Percentiles rank a stretch among this genome's conserved stretches.
Evolutionary conservation across 2,329 filamentous ascomycete species (phyloP).

Genomic region (Beauveria varroae): DNA sequence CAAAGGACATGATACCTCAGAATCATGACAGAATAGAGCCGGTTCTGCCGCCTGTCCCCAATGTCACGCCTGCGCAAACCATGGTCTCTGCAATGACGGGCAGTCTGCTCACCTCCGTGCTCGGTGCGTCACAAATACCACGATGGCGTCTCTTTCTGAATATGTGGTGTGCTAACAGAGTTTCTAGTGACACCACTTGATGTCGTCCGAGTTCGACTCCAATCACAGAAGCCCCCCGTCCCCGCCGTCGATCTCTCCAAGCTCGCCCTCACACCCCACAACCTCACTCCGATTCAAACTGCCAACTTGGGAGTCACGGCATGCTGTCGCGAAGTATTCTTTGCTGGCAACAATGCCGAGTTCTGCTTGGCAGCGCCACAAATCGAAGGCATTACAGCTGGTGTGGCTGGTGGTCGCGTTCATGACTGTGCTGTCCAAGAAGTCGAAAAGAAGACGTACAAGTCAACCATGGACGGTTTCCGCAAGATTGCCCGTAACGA

Average conservation of each 20-base stretch:
- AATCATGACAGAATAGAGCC: constrained; percentile 23
- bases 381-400: constrained; percentile 36
- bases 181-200: constrained; percentile 81
- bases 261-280: constrained; percentile 48
- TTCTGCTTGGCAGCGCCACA: constrained; percentile 68
- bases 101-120: constrained; percentile 79
- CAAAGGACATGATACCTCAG: constrained; percentile 15
- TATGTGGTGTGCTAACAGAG: background rate
- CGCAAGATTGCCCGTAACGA: constrained; percentile 94
- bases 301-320: constrained; percentile 83
- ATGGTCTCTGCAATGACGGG: constrained; percentile 93
- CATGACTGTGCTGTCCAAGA: constrained; percentile 82
- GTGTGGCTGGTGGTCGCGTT: constrained; percentile 47
- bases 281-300: constrained; percentile 62
- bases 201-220: constrained; percentile 88
- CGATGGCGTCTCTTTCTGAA: background rate
- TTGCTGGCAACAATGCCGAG: constrained; percentile 77
- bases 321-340: constrained; percentile 96
- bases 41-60: constrained; percentile 30
- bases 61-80: constrained; percentile 79
- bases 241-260: constrained; percentile 47
- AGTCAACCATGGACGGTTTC: constrained; percentile 84
- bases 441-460: constrained; percentile 73
- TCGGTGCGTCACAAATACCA: constrained; percentile 54
- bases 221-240: constrained; percentile 60